Conservation (phyloP, 148 eudicot species). For the Fagopyrum esculentum region DNA sequence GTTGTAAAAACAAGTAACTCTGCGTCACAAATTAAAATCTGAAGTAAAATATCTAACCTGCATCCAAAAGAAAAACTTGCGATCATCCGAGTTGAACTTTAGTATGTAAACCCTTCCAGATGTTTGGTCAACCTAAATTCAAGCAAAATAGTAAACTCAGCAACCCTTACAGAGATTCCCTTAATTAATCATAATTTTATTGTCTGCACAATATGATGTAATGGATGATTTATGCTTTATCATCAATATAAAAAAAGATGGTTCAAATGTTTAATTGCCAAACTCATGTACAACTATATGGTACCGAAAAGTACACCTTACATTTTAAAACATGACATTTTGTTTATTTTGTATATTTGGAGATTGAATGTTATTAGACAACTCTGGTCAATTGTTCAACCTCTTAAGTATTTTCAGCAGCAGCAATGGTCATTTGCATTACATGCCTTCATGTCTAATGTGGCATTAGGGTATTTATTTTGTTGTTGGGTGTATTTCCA, state of each 20-base stretch:
- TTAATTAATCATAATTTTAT: not conserved
- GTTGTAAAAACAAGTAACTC: not conserved
- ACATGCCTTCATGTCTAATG: too few species aligned
- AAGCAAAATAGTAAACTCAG: not conserved
- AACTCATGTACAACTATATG: too few species aligned
- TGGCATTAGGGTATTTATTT: too few species aligned
- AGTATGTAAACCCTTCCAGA: slow-evolving; percentile 87
- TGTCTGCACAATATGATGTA: too few species aligned
- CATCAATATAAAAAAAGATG: not conserved
- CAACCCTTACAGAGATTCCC: not conserved
- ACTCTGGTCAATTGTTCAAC: too few species aligned
- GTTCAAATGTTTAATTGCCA: too few species aligned
- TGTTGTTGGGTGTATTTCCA: not conserved
- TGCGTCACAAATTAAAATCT: not conserved
- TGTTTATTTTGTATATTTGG: slow-evolving; percentile 33
- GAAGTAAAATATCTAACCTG: slow-evolving; percentile 41
- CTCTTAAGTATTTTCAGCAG: too few species aligned
- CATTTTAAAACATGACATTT: too few species aligned
- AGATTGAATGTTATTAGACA: too few species aligned
- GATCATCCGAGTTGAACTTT: slow-evolving; percentile 89
- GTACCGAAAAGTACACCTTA: too few species aligned
- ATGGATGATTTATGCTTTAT: not conserved
- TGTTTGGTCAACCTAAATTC: slow-evolving; percentile 66
- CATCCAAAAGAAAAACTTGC: slow-evolving; percentile 96
- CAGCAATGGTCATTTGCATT: too few species aligned